Evolutionary conservation across 495 filamentous ascomycete species (phyloP).

Genomic region (Xylaria acuta): DNA sequence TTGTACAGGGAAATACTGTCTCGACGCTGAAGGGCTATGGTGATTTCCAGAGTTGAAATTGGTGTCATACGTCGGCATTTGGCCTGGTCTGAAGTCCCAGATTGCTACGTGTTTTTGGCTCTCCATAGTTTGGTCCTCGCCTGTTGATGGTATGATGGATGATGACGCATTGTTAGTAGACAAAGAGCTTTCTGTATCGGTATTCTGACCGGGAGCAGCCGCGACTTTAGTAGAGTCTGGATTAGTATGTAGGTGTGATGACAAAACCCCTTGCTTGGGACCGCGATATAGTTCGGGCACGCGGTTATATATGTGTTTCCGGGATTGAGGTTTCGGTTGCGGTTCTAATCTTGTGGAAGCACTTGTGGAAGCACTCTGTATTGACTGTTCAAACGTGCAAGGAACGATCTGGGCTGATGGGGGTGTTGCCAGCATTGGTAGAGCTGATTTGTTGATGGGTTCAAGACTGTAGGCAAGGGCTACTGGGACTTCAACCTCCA

Average conservation of each 20-base stretch:
- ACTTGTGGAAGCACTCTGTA: slow-evolving; percentile 9
- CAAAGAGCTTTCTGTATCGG: slow-evolving; percentile 25
- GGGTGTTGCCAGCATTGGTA: slow-evolving; percentile 38
- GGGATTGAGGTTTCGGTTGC: slow-evolving; percentile 11
- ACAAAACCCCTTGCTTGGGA: not conserved
- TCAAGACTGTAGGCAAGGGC: slow-evolving; percentile 48
- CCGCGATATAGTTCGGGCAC: slow-evolving; percentile 30
- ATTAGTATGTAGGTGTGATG: slow-evolving; percentile 17
- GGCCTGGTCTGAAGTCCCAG: not conserved
- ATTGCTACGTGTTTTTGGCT: not conserved
- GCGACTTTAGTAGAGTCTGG: not conserved
- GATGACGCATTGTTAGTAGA: slow-evolving; percentile 27
- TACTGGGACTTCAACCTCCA: slow-evolving; percentile 60
- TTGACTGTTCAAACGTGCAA: slow-evolving; percentile 38
- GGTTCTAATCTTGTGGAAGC: not conserved
- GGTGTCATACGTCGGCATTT: not conserved
- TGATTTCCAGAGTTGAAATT: not conserved
- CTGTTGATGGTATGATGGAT: slow-evolving; percentile 39
- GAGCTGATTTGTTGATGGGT: slow-evolving; percentile 31
- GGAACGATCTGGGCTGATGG: slow-evolving; percentile 53
- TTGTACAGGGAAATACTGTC: not conserved
- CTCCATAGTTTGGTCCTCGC: not conserved
- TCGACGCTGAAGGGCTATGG: not conserved
- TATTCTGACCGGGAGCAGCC: not conserved
- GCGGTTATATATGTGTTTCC: slow-evolving; percentile 26